phyloP scores from a whole-genome alignment of 768 basidiomycete species.

The Suillus lakei region DNA sequence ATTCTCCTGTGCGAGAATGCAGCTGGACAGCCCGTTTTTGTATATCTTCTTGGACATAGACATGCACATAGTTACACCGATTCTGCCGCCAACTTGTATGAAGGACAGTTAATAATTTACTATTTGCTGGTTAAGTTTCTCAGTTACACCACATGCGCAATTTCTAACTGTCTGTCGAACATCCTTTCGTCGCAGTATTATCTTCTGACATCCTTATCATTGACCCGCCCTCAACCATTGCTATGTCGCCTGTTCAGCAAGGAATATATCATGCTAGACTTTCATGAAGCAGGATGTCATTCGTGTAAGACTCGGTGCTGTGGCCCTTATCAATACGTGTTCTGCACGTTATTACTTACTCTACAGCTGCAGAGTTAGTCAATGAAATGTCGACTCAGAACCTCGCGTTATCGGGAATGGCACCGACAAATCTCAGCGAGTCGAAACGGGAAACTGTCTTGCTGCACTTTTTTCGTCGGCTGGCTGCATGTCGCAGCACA shows the following conservation, averaged over 20 bases:
- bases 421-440: conserved; percentile 41
- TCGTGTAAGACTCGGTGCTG: background rate
- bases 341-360: no score
- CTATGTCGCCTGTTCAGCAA: background rate
- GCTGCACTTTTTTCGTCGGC: conserved; percentile 45
- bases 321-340: no score
- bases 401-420: background rate
- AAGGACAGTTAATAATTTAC: background rate
- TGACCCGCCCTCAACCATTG: background rate
- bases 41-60: background rate
- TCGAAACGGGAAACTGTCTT: conserved; percentile 45
- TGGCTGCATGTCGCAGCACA: conserved; percentile 54
- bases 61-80: no score
- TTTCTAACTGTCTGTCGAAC: background rate
- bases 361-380: background rate
- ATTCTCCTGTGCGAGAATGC: background rate
- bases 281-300: background rate
- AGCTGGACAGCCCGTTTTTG: background rate
- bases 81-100: background rate
- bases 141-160: background rate
- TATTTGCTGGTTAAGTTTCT: background rate
- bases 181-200: background rate
- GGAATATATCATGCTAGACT: background rate
- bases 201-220: background rate
- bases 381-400: background rate